Conservation (phyloP, 78 protist genomes). For the Dictyostelium purpureum region DNA sequence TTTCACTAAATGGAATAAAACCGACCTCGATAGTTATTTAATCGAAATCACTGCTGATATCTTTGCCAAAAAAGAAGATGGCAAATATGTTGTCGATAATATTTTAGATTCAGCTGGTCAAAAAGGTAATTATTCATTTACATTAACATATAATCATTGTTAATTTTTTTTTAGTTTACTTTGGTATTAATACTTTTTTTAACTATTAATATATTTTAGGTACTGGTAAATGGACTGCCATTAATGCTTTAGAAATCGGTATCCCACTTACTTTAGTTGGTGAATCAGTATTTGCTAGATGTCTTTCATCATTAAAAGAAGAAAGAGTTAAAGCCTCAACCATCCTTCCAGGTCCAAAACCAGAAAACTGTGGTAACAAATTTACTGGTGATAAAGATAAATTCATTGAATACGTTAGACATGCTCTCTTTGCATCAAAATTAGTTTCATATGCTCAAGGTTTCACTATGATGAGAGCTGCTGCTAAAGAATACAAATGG, state of each 20-base stretch:
- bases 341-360: slow-evolving; percentile 82
- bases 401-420: slow-evolving; percentile 83
- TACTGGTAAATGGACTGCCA: slow-evolving; percentile 96
- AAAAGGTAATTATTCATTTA: too few relatives aligned
- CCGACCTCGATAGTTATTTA: slow-evolving; percentile 91
- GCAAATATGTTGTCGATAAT: slow-evolving; percentile 85
- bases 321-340: slow-evolving; percentile 86
- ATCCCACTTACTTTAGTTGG: slow-evolving; percentile 87
- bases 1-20: slow-evolving; percentile 93
- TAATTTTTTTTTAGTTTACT: too few relatives aligned
- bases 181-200: too few relatives aligned
- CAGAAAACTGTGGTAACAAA: neutral
- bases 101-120: slow-evolving; percentile 94
- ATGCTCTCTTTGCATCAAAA: slow-evolving; percentile 94
- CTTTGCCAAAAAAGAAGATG: slow-evolving; percentile 80
- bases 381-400: slow-evolving; percentile 79
- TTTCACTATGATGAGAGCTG: slow-evolving; percentile 83
- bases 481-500: slow-evolving; percentile 86
- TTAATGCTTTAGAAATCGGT: slow-evolving; percentile 86
- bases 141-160: too few relatives aligned
- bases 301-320: slow-evolving; percentile 85
- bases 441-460: slow-evolving; percentile 96
- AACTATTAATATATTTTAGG: too few relatives aligned
- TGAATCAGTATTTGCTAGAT: slow-evolving; percentile 89
- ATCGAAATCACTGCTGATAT: slow-evolving; percentile 96